Evolutionary conservation across 2,329 filamentous ascomycete genomes (phyloP).

Genomic region (Talaromyces verruculosus): DNA sequence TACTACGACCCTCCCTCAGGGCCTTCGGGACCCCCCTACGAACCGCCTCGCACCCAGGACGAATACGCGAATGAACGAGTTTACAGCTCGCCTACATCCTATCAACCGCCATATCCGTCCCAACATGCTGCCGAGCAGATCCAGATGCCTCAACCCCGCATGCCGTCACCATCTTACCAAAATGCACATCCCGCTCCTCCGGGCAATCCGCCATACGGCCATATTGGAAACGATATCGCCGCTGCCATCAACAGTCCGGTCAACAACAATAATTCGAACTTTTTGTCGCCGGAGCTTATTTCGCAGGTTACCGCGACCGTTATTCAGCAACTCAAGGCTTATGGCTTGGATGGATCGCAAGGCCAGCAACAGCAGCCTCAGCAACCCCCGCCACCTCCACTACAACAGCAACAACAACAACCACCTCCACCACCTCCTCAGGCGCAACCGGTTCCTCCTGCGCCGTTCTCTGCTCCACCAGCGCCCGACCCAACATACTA

Average conservation of each 20-base stretch:
- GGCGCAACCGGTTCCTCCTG: constrained; percentile 2
- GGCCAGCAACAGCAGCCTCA: constrained; percentile 29
- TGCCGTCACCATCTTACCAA: constrained; percentile 25
- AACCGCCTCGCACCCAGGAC: constrained; percentile 26
- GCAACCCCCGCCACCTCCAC: constrained; percentile 31
- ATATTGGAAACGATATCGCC: constrained; percentile 7
- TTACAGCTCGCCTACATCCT: constrained; percentile 24
- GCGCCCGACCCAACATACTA: constrained; percentile 16
- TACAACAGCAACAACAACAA: constrained; percentile 28
- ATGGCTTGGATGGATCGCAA: constrained; percentile 40
- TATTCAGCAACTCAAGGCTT: constrained; percentile 58
- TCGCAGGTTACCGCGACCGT: constrained; percentile 61
- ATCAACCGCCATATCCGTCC: constrained; percentile 36
- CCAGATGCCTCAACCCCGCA: constrained; percentile 40
- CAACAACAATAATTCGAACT: constrained; percentile 49
- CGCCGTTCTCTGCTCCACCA: constrained; percentile 19
- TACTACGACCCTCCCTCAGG: constrained; percentile 13
- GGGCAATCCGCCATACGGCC: constrained; percentile 23
- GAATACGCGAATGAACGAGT: constrained; percentile 17
- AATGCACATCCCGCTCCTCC: constrained; percentile 25
- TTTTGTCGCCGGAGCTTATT: constrained; percentile 61
- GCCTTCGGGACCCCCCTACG: constrained; percentile 29
- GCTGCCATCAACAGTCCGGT: constrained; percentile 3
- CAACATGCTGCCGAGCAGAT: constrained; percentile 33
- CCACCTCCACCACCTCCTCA: constrained; percentile 23